phyloP scores from a whole-genome alignment of 2,329 filamentous ascomycete species.

The Periconia sp. region DNA sequence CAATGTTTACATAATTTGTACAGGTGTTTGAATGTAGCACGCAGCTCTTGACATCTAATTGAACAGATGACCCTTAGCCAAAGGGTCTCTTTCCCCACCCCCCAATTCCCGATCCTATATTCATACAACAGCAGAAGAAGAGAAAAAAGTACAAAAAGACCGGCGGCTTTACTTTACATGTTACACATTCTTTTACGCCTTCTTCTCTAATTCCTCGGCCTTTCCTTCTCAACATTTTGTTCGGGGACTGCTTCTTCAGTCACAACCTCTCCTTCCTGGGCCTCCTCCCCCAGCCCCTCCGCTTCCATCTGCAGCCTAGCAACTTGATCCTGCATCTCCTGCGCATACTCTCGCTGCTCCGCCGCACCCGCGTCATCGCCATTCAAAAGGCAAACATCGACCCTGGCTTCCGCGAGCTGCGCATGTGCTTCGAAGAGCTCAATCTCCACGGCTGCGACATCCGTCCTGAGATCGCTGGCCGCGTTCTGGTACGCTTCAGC shows the following conservation, averaged over 20 bases:
- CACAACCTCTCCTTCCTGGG: not conserved
- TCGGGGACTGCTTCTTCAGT: not conserved
- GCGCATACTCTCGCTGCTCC: not conserved
- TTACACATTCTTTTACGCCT: too few relatives aligned
- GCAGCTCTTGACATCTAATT: too few relatives aligned
- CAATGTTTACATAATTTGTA: too few relatives aligned
- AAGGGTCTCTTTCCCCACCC: not conserved
- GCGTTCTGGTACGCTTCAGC: slow-evolving; percentile 1
- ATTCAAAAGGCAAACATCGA: not conserved
- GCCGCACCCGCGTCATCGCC: not conserved
- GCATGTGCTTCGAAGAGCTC: slow-evolving; percentile 2
- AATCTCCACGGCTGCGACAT: slow-evolving; percentile 1
- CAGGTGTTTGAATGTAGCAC: too few relatives aligned
- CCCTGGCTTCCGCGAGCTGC: not conserved
- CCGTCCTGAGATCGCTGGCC: slow-evolving; percentile 7
- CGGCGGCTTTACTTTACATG: too few relatives aligned
- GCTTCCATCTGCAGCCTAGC: not conserved
- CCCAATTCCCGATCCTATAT: not conserved
- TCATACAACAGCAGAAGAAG: not conserved
- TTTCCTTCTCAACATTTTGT: not conserved
- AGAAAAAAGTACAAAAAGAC: not conserved
- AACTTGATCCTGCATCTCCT: not conserved
- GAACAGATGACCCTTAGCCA: too few relatives aligned
- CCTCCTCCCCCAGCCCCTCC: not conserved
- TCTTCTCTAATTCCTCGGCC: not conserved